Conservation (phyloP, 768 basidiomycete genomes). For the Suillus luteus region DNA sequence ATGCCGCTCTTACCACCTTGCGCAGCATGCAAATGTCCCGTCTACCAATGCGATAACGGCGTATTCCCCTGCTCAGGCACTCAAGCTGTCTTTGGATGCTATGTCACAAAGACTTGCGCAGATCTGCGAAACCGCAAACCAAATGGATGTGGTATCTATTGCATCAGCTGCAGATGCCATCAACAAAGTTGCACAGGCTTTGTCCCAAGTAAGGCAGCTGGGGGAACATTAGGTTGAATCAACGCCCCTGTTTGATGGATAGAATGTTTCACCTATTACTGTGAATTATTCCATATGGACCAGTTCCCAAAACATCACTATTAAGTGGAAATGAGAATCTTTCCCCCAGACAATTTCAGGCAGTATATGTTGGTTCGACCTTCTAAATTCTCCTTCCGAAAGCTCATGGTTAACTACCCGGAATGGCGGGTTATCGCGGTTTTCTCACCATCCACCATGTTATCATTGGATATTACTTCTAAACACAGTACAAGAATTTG, state of each 20-base stretch:
- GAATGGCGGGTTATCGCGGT: neutral
- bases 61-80: constrained; percentile 42
- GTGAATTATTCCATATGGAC: neutral
- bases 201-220: constrained; percentile 60
- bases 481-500: neutral
- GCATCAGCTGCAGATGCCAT: constrained; percentile 69
- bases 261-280: neutral
- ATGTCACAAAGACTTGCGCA: constrained; percentile 53
- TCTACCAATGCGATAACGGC: constrained; percentile 17
- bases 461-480: constrained; percentile 4
- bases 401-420: neutral
- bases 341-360: neutral
- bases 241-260: neutral
- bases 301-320: neutral
- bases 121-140: constrained; percentile 39
- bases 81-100: constrained; percentile 53
- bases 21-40: constrained; percentile 21
- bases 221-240: constrained; percentile 38
- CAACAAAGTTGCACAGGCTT: constrained; percentile 60
- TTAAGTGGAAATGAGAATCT: neutral
- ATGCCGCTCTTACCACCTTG: constrained; percentile 11
- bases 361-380: neutral
- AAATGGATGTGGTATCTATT: constrained; percentile 52
- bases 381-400: constrained; percentile 1
- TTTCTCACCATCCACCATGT: neutral